Base-by-base conservation (phyloP, 345 rosid genomes). In the Brassica juncea region DNA sequence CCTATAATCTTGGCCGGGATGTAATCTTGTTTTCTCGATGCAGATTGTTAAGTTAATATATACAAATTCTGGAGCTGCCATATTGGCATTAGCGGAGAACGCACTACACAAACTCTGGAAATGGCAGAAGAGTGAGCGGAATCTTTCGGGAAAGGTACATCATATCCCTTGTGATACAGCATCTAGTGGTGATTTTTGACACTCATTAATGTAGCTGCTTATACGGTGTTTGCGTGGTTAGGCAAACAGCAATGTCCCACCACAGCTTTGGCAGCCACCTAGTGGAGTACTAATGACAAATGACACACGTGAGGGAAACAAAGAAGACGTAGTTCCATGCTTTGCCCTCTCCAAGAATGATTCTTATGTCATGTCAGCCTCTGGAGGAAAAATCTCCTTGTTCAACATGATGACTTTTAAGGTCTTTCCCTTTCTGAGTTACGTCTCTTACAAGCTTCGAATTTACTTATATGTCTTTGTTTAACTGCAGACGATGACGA, bases 351-450 rank as follows among this genome's bases (percentile, higher is more conserved):
- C 97, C 6, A 93, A 89, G 78, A 93, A 91, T 85, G 95, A 93
- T 82, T 89, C 97, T 63, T 93, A 91, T 72, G 91, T 93, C 34
- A 88, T 91, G 91, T 91, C 97, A 42, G 89, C 98, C 73, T 93
- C 97, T 4, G 97, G 98, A 63, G 96, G 97, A 59, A 91, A 91
- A 80, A 87, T 91, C 42, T 91, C 96, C 49, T 82, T 92, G 77
- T 93, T 91, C 88, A 93, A 93, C 83, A 85, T 91, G 94, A 90
- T 89, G 94, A 91, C 94, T 15, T 93, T 90, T 80, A 89, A 90
- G 97, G 98, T 91, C 14, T 49, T 2, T 70, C 54, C 52, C 23
- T 74, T 70, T 63, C 67, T n/a, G 0, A 69, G 21, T 54, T 66
- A 54, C 1, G 34, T 34, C 21, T 31, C 44, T 37, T 8, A 8